Evolutionary conservation across 108 stramenopile species (phyloP), one percentile per base, ranked within the genome.

Genomic region (Bacterosira constricta): DNA sequence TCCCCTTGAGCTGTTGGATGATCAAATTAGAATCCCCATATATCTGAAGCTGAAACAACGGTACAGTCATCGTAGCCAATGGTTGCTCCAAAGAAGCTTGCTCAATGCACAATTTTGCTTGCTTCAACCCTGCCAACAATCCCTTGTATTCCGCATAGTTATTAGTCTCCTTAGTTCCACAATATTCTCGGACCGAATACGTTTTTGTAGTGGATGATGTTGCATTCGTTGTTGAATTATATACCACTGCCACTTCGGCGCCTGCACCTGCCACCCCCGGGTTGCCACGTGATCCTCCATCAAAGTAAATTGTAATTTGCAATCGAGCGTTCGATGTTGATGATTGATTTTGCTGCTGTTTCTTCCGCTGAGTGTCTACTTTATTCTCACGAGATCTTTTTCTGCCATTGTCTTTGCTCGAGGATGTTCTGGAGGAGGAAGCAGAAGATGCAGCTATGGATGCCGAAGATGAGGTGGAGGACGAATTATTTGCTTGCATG

Each of bases 221-320:
- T 38, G 36, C 20, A 20, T 23, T 10, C 47, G 38, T 38, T 35
- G 11, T 9, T 20, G 44, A 45, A 7, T 49, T 62, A 7, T 49
- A 38, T n/a, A 38, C 38, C 7, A 65, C 35, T 17, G 65, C 39
- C 0, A 95, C 61, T 13, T 80, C 62, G 34, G 88, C 82, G 9
- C 93, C 93, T 2, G 89, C 55, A 39, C 93, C 93, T 27, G 90
- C 90, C 26, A 86, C 36, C n/a, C 93, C 93, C 25, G 93, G 93
- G 76, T 95, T 95, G 4, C 91, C 91, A 25, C 93, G 75, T 1
- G 88, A 77, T 18, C 90, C 93, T 11, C 93, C 93, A 69, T 95
- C 93, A 77, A 95, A 95, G 52, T 79, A 62, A 55, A 90, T 76
- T 7, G 44, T 37, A 13, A 85, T 80, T 17, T 66, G 54, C 21